Evolutionary conservation across 2,329 filamentous ascomycete genomes (phyloP), one percentile per base, ranked within the genome.

Genomic region (Hymenoscyphus linearis): DNA sequence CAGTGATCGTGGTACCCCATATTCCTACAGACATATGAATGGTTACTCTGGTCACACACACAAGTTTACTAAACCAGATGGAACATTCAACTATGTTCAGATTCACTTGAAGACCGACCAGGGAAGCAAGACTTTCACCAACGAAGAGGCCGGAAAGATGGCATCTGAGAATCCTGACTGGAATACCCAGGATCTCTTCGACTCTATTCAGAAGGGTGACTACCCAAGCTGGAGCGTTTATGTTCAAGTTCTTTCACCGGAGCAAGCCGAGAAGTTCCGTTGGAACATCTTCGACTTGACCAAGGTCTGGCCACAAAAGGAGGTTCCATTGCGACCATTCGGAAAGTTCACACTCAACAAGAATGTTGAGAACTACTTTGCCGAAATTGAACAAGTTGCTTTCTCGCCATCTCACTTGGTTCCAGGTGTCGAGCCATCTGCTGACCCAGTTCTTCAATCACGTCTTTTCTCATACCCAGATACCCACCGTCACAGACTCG

Each of bases 381-480:
- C 82, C 65, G 84, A 88, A 68, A 87, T 89, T 56, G 87, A 90
- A 76, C 87, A 89, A 71, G 80, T 84, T 18, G 85, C 86, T 1
- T 90, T 89, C 79, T 85, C 82, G 63, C 87, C 87, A 44, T 80
- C 85, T 6, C 85, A 89, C 71, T 74, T 89, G 73, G 80, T 84
- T 3, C 86, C 86, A 3, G 86, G 87, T 58, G 83, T 87, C 60
- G 86, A 89, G 74, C 83, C 86, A 14, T 88, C 86, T 10, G 85
- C 85, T 65, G 87, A 90, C 67, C 86, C 87, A 1, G 85, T 90
- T 40, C 78, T 90, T 2, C 86, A 90, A 73, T 83, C 82, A 44
- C 85, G 87, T 60, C 79, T 89, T 47, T 89, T 89, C 78, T 88
- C 85, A 1, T 89, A 89, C 75, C 83, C 85, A 12, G 86, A 90